Evolutionary conservation across 192 early-diverging fungal species (phyloP), one percentile per base, ranked within the genome.

Genomic region (Dimargaris xerosporica): DNA sequence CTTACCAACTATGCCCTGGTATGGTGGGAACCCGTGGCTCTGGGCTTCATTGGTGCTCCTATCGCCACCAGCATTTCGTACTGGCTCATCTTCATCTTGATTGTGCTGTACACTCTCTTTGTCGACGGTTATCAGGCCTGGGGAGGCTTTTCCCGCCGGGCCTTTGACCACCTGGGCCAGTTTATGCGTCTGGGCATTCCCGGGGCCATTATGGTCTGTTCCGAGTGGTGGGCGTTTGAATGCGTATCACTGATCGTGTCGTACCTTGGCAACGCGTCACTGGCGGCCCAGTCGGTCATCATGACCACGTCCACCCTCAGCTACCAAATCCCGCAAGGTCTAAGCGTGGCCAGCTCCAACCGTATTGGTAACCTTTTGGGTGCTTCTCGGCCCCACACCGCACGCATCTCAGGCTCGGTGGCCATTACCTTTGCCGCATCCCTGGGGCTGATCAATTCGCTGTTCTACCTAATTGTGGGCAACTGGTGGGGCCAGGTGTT

Each of bases 201-300:
- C 0, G 90, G 90, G 5, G 79, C 89, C 9, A 64, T 88, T 17
- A 90, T 93, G 82, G 73, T 86, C 15, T 82, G 86, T 54, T 78
- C 81, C 12, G 91, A 92, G 69, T 87, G 86, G 79, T 78, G 87
- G 70, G 76, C 86, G 11, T 82, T 86, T 54, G 89, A 91, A 61
- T 62, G 86, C 19, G 78, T 86, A 15, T 80, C 89, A 25, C 67
- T 91, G 52, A 80, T 81, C 1, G 88, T 91, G 16, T 85, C 90
- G 17, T 76, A 83, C 55, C 71, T 98, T 3, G 90, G 93, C 17
- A 80, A 81, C 5, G 64, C 75, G 19, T 72, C 75, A 30, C 72
- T 98, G 44, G 94, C 93, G 16, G 83, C 89, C 25, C 95, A 98
- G 64, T 84, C 83, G 6, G 73, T 90, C 31, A 71, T 90, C 41